Base-by-base conservation (phyloP, 495 filamentous ascomycete genomes). In the Aspergillus heteromorphus region DNA sequence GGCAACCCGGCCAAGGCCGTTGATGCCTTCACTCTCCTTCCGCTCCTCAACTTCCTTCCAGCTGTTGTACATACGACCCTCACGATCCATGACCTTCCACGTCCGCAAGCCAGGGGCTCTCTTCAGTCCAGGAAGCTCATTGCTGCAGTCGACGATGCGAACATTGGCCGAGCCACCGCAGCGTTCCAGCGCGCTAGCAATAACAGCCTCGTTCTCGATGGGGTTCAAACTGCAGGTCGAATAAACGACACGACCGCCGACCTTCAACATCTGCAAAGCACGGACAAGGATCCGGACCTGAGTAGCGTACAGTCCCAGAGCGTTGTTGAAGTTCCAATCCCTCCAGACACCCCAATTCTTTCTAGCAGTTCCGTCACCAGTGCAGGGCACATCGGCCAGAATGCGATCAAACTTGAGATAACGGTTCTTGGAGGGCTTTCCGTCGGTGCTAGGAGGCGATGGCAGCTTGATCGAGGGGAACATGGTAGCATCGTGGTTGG, bases 221-320 rank as follows among this genome's bases (percentile, higher is more conserved):
- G 93, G 92, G 70, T 97, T 98, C 87, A 98, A 87, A 69, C 89
- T 95, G 76, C 93, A 98, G 14, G 93, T 97, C 6, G 92, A 97
- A 73, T 97, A 98, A 23, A 97, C 91, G 8, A 97, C 86, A 43
- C 90, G 82, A 54, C 93, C 93, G 29, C 93, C 93, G 40, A 89
- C 87, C 72, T 97, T 97, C 18, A 97, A 78, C 89, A 98, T 92
- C 73, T 98, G 95, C 45, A 98, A 75, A 17, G 91, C 91, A 51
- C 95, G 88, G 48, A 96, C 86, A 48, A 97, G 77, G 62, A 98
- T 98, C 7, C 92, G 81, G 29, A 87, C 79, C 68, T 98, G 93
- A 1, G 87, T 91, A 17, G 82, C 66, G 67, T 96, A 84, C 11
- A 98, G 80, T 13, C 92, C 92, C 49, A 97, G 67, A 6, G 85